Base-by-base conservation (phyloP, 2,329 filamentous ascomycete species). In the Ilyonectria robusta region DNA sequence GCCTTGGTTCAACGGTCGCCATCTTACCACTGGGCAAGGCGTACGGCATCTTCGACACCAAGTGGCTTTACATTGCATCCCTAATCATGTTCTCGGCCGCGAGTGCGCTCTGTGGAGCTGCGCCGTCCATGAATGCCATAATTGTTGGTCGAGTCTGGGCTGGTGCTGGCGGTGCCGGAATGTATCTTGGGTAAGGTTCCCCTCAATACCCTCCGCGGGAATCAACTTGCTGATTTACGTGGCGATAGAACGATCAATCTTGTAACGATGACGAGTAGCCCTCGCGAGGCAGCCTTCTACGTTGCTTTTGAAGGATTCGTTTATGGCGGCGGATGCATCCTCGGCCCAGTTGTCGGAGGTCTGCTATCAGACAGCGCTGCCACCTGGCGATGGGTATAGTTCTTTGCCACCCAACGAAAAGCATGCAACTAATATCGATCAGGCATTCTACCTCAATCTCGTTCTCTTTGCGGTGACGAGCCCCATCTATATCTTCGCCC, bases 381-480 rank as follows among this genome's bases (percentile, higher is more conserved):
- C 1, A 79, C 77, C 1, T 85, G 83, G 83, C 66, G 84, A 66
- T 83, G 79, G 79, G 77, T 58, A 58, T 23, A 61, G 19, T 4
- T 13, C 6, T 4, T 17, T 11, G 33, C 19, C 17, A 7, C 17
- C 4, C 6, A 40, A 42, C 35, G 15, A 17, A 29, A 4, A 15
- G 4, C 26, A 21, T 4, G 3, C 13, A 13, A 17, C 33, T 58
- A 42, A 26, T 17, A 46, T n/a, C 75, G 0, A 88, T 84, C 84
- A 75, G 77, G 50, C 78, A 1, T 84, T 84, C 57, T 89, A 89
- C 67, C 85, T 89, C 74, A 89, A 88, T 65, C 78, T 88, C 6
- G 78, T 85, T 54, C 83, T 83, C n/a, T 85, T 78, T 15, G 83
- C 74, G 7, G 54, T 78, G 69, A 67, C 71, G 6, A 66, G 72